Base-by-base conservation (phyloP, 1,139 yeast genomes). In the Protomyces pachydermus region DNA sequence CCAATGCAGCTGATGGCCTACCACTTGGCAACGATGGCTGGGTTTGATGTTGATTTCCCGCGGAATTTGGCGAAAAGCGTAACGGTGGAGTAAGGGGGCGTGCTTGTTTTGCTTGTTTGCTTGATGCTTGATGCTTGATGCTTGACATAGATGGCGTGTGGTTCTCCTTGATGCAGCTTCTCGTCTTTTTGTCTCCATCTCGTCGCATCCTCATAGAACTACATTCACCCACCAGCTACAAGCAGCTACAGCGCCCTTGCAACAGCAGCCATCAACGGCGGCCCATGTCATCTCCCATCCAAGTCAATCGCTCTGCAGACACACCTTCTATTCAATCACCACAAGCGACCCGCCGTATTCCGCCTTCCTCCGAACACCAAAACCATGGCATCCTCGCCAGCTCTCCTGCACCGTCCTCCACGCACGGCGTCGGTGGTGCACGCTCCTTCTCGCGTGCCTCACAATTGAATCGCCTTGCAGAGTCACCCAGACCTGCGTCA, bases 11-110 rank as follows among this genome's bases (percentile, higher is more conserved):
- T 95, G 75, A 91, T 91, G 85, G 87, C 97, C 74, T 95, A 95
- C 80, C 91, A 97, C 95, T 82, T 95, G 74, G 98, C 98, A 61
- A 93, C 90, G 65, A 86, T 87, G 78, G 88, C 93, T 75, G 98
- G 98, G 53, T 87, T 89, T 72, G 96, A 95, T 75, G 98, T 95
- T 66, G 99, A 95, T 77, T 93, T 93, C 84, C 99, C 99, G 71
- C 87, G 98, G 79, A 95, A 95, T 80, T 83, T 95, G 79, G 99
- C 99, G 69, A 95, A 95, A 81, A 87, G 96, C 56, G 98, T 95
- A 66, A 95, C 99, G 63, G 98, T 95, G 69, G 98, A 87, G 79
- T 88, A 81, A 28, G 16, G 20, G 23, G 23, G 23, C 23, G 23
- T 20, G 23, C 23, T 20, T 20, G 23, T 20, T 20, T 20, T 28